These are phyloP conservation scores for Candida nitratophila DNA, from an alignment of 805 yeast species.

Conservation along the genomic window DNA sequence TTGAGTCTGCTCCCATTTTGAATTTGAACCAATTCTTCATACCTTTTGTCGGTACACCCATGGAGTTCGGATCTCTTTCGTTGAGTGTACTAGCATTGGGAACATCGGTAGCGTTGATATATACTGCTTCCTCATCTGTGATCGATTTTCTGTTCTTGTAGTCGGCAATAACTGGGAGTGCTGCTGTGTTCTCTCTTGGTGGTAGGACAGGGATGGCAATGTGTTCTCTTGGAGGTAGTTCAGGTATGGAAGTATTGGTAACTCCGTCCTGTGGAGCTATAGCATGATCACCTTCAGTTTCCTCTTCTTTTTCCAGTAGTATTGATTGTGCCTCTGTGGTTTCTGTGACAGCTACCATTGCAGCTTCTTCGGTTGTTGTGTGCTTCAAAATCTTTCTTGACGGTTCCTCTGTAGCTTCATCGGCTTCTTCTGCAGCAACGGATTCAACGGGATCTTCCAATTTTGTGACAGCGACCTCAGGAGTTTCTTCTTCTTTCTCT, in stretches of 20 bases:
- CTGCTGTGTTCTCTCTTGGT: not conserved
- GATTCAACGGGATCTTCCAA: too few species aligned
- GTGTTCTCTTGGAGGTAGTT: conserved; percentile 25
- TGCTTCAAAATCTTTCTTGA: too few species aligned
- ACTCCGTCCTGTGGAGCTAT: not conserved
- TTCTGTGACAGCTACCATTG: too few species aligned
- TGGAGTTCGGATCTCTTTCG: conserved; percentile 2
- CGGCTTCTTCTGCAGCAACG: not conserved
- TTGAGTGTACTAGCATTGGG: not conserved
- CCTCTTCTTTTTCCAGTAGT: not conserved
- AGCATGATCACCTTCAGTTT: not conserved
- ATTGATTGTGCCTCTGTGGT: not conserved
- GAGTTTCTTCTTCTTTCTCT: too few species aligned
- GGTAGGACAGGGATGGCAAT: conserved; percentile 1
- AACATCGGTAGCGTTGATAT: conserved; percentile 1
- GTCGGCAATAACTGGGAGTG: conserved; percentile 5
- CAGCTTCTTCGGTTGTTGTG: too few species aligned
- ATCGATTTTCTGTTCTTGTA: conserved; percentile 3
- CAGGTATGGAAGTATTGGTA: conserved; percentile 15
- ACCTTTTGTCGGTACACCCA: conserved; percentile 4
- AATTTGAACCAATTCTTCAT: conserved; percentile 21
- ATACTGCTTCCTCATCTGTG: conserved; percentile 2
- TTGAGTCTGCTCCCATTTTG: conserved; percentile 16
- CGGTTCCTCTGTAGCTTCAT: not conserved
- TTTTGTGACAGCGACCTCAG: too few species aligned